These are phyloP conservation scores for Suillus clintonianus DNA, from an alignment of 768 basidiomycete genomes.

Conservation along the genomic window DNA sequence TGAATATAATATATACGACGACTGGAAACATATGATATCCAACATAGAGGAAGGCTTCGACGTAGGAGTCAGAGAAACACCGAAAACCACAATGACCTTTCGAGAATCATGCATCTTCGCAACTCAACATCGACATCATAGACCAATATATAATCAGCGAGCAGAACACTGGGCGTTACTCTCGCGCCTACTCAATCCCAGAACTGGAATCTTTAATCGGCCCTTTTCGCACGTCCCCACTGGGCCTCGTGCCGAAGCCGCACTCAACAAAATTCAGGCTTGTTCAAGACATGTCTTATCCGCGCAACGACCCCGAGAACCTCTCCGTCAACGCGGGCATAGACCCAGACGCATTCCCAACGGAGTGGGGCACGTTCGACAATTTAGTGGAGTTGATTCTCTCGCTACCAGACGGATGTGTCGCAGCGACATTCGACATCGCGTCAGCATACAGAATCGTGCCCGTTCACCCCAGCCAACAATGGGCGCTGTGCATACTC, in stretches of 20 bases:
- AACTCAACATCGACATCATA: neutral
- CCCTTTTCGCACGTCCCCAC: conserved; percentile 41
- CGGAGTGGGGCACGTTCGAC: conserved; percentile 25
- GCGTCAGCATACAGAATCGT: conserved; percentile 32
- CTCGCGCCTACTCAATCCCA: conserved; percentile 25
- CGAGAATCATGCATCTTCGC: too few species aligned
- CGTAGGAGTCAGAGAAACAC: too few species aligned
- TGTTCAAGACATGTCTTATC: conserved; percentile 37
- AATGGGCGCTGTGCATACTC: conserved; percentile 20
- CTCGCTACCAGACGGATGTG: conserved; percentile 14
- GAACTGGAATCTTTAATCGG: conserved; percentile 37
- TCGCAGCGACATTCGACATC: conserved; percentile 43
- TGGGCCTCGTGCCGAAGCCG: conserved; percentile 41
- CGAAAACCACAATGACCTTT: too few species aligned
- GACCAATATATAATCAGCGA: conserved; percentile 16
- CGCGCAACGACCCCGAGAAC: too few species aligned
- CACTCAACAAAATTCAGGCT: conserved; percentile 31
- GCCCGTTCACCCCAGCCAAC: neutral
- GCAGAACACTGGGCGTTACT: conserved; percentile 35
- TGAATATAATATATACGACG: too few species aligned
- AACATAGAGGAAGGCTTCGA: too few species aligned
- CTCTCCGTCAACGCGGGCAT: conserved; percentile 34
- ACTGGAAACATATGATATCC: too few species aligned
- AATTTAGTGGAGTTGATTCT: conserved; percentile 25
- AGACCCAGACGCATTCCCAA: conserved; percentile 27